A percentile compares a stretch with the other conserved stretches of the same genome.
Conservation (phyloP, 805 yeast species). For the Starmerella stellata region DNA sequence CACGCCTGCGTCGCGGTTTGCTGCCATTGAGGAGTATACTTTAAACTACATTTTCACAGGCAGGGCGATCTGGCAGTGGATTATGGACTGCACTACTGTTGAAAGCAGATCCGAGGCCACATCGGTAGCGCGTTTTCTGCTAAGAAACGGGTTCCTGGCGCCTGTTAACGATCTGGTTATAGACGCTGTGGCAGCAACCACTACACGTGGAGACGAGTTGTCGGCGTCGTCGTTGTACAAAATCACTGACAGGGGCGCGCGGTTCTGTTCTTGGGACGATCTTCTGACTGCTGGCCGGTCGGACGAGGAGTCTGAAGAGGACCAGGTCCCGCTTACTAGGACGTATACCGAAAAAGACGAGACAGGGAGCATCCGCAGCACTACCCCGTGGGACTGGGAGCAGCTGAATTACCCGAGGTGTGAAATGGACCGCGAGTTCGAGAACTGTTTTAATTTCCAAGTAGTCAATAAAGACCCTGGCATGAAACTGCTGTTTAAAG, state of each 20-base stretch:
- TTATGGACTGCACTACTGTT: constrained; percentile 74
- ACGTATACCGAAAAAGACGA: not conserved
- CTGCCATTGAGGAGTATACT: constrained; percentile 16
- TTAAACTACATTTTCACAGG: constrained; percentile 44
- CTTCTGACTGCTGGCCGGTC: not conserved
- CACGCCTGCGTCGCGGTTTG: constrained; percentile 1
- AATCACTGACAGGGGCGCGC: constrained; percentile 11
- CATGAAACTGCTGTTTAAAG: constrained; percentile 9
- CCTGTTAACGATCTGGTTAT: constrained; percentile 7
- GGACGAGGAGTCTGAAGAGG: not conserved
- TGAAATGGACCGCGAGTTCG: constrained; percentile 1
- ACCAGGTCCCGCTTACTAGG: not conserved
- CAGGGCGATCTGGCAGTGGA: constrained; percentile 67
- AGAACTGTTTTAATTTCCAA: constrained; percentile 1
- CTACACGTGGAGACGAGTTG: constrained; percentile 3
- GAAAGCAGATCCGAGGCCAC: constrained; percentile 23
- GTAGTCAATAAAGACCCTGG: constrained; percentile 12
- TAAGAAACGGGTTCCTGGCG: constrained; percentile 22
- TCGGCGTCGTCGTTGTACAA: constrained; percentile 10
- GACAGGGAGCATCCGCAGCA: not conserved
- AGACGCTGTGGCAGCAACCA: constrained; percentile 6
- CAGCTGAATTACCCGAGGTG: not conserved
- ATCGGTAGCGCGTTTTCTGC: constrained; percentile 10
- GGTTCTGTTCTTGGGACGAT: constrained; percentile 8
- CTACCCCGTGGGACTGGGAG: constrained; percentile 9